These are phyloP conservation scores for Amborella trichopoda DNA, from an alignment of 164 flowering plant genomes.

Conservation along the genomic window DNA sequence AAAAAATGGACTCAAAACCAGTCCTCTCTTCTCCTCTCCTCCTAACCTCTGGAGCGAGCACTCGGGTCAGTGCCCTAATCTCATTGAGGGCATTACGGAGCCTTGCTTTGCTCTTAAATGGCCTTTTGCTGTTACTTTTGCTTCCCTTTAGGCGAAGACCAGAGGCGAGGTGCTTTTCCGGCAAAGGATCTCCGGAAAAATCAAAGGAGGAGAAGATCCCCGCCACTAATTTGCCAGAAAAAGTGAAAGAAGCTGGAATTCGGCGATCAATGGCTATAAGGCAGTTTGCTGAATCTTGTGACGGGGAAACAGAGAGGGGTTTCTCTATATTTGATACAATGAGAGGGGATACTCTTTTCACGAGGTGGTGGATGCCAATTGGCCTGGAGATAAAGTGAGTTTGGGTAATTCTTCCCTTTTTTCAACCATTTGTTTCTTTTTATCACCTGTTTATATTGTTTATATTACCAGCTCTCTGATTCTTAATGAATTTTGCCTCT, in stretches of 20 bases:
- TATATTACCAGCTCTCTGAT: too few species aligned
- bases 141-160: constrained; percentile 37
- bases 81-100: constrained; percentile 30
- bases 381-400: too few species aligned
- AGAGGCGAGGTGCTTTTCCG: too few species aligned
- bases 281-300: constrained; percentile 31
- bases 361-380: constrained; percentile 62
- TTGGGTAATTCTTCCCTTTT: too few species aligned
- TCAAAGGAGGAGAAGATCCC: constrained; percentile 14
- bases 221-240: too few species aligned
- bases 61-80: constrained; percentile 42
- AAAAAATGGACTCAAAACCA: constrained; percentile 4
- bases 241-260: constrained; percentile 30
- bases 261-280: constrained; percentile 41
- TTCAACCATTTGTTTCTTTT: too few species aligned
- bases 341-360: constrained; percentile 52
- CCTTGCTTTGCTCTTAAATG: constrained; percentile 21
- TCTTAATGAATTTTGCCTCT: too few species aligned
- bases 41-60: constrained; percentile 61
- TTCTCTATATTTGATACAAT: constrained; percentile 25
- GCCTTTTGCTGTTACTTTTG: constrained; percentile 27
- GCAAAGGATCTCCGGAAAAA: too few species aligned
- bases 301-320: constrained; percentile 20
- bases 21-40: constrained; percentile 21
- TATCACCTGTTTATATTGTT: too few species aligned